Percentiles rank a stretch among this genome's conserved stretches.
phyloP scores from a whole-genome alignment of 2,329 filamentous ascomycete species.

The Fusarium sp. region DNA sequence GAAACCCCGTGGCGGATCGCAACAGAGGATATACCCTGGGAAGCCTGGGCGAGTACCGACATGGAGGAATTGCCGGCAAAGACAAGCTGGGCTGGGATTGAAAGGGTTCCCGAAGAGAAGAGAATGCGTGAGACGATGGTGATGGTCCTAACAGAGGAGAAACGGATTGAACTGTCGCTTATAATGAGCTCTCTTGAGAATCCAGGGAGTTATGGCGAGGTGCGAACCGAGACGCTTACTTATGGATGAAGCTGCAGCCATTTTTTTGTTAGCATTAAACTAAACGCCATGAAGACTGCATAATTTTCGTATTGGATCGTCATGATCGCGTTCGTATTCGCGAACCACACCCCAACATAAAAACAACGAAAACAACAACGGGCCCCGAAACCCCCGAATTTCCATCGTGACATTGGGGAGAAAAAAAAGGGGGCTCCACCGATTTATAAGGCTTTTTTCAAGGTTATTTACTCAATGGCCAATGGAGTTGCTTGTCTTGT shows the following conservation, averaged over 20 bases:
- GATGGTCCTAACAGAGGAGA: constrained; percentile 37
- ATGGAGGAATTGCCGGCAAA: constrained; percentile 9
- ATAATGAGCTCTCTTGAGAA: constrained; percentile 42
- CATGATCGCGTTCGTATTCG: constrained; percentile 33
- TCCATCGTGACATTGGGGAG: background rate
- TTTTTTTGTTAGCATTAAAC: background rate
- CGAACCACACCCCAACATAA: background rate
- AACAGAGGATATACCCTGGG: constrained; percentile 38
- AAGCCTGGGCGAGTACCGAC: constrained; percentile 38
- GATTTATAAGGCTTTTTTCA: background rate
- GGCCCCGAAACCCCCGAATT: constrained; percentile 18
- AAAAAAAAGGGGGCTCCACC: constrained; percentile 6
- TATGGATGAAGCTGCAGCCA: constrained; percentile 15
- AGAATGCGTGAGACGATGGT: constrained; percentile 46
- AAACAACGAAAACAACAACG: background rate
- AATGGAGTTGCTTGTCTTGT: constrained; percentile 14
- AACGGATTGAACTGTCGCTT: constrained; percentile 37
- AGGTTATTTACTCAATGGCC: background rate
- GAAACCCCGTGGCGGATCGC: background rate
- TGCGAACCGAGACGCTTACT: constrained; percentile 27
- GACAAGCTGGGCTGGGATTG: constrained; percentile 42
- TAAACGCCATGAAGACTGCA: background rate
- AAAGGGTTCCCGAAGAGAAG: constrained; percentile 34
- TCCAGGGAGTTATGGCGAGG: constrained; percentile 23
- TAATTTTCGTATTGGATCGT: constrained; percentile 17